Conservation (phyloP, 2,329 filamentous ascomycete species). For the Epichloe sibirici region DNA sequence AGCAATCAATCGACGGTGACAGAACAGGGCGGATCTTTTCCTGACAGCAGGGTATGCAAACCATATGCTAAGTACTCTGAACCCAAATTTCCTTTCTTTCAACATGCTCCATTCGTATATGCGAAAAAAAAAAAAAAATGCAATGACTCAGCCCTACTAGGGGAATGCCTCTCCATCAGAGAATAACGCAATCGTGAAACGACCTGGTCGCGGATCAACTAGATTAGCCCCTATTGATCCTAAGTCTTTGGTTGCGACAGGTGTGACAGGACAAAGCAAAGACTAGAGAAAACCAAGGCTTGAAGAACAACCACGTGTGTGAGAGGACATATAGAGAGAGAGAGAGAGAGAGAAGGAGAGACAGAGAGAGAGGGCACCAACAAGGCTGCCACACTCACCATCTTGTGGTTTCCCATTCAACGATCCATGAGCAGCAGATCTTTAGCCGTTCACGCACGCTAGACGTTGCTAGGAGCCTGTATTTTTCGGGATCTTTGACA, state of each 20-base stretch:
- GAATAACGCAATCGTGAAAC: constrained; percentile 19
- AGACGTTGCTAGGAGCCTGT: constrained; percentile 56
- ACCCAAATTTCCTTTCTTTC: too few relatives aligned
- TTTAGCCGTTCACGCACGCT: constrained; percentile 75
- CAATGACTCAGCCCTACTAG: not conserved
- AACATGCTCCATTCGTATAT: not conserved
- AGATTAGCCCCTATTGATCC: constrained; percentile 12
- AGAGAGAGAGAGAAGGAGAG: too few relatives aligned
- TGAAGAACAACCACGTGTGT: not conserved
- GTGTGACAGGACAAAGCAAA: not conserved
- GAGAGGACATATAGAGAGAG: not conserved
- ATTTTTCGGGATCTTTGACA: constrained; percentile 67
- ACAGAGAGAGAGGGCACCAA: not conserved
- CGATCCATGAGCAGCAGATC: constrained; percentile 69
- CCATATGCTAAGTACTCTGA: not conserved
- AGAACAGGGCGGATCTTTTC: not conserved
- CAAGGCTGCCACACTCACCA: constrained; percentile 46
- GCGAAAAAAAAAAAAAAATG: not conserved
- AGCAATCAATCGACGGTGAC: not conserved
- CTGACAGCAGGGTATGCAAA: not conserved
- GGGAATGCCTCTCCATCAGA: constrained; percentile 13
- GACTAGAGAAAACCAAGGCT: not conserved
- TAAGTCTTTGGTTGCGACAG: not conserved
- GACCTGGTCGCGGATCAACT: constrained; percentile 18
- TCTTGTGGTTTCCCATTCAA: constrained; percentile 54